Evolutionary conservation across 83 land plant genomes (phyloP).

Genomic region (Diphasiastrum complanatum): DNA sequence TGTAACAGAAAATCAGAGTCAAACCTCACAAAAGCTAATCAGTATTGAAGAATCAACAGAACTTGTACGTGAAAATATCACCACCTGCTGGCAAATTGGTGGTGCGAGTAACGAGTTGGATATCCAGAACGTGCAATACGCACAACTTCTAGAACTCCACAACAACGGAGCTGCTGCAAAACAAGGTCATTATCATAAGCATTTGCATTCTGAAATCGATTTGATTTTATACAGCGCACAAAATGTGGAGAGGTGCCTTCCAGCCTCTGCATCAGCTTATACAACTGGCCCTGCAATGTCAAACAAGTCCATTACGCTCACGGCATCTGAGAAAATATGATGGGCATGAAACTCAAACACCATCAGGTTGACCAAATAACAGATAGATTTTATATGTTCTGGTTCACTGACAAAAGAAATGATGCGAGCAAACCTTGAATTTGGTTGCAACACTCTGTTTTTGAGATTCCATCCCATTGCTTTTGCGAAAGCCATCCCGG

Average conservation of each 20-base stretch:
- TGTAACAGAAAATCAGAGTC: too few relatives aligned
- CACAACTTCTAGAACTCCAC: constrained; percentile 95
- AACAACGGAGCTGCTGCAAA: constrained; percentile 85
- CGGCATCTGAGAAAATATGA: too few relatives aligned
- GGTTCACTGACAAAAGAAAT: too few relatives aligned
- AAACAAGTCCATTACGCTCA: too few relatives aligned
- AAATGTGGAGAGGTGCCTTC: constrained; percentile 81
- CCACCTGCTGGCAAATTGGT: constrained; percentile 92
- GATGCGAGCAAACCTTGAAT: constrained; percentile 79
- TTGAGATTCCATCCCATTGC: constrained; percentile 75
- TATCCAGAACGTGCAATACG: constrained; percentile 90
- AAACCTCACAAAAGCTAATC: too few relatives aligned
- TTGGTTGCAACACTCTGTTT: constrained; percentile 86
- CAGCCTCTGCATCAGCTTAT: constrained; percentile 65
- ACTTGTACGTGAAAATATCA: too few relatives aligned
- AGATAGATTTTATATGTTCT: too few relatives aligned
- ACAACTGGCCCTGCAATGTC: constrained; percentile 60
- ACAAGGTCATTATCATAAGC: constrained; percentile 64
- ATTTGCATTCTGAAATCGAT: constrained; percentile 60
- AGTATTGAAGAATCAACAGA: too few relatives aligned
- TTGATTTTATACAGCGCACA: constrained; percentile 86
- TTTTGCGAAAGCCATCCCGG: too few relatives aligned
- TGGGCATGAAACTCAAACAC: too few relatives aligned
- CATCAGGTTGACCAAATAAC: too few relatives aligned
- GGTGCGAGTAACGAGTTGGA: constrained; percentile 85